Base-by-base conservation (phyloP, 2,329 filamentous ascomycete species). In the Ophiostoma triangulosporum region DNA sequence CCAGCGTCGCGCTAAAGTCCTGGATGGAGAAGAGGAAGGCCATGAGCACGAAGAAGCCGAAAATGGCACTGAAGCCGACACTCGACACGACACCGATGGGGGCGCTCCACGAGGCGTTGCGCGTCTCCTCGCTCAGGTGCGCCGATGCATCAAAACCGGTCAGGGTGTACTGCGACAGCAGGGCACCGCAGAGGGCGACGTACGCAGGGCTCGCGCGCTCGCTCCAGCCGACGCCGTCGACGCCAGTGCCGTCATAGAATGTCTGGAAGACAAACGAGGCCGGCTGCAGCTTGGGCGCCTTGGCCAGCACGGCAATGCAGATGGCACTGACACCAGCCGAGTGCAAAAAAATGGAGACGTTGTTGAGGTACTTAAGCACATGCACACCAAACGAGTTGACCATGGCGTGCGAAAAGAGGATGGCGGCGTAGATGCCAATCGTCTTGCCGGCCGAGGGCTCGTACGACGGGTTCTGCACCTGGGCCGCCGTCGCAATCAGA, bases 21-120 rank as follows among this genome's bases (percentile, higher is more conserved):
- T 81, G 77, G 58, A 81, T 76, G 4, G 72, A 76, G 63, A 81
- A 81, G 7, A 80, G 64, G 51, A 79, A 72, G 46, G 74, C 70
- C 48, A 80, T 64, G 32, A 81, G 63, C n/a, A 79, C 72, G 59
- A 79, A 78, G 62, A 78, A 77, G n/a, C 76, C 76, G 60, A 80
- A 80, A 17, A 78, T 48, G 1, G 75, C 69, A 7, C 73, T 77
- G 62, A 77, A 75, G 4, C 73, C 73, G 22, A 80, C 74, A 0
- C 74, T 77, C 33, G 72, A 76, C 3, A 81, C 66, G 0, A 80
- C 76, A 11, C 77, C 77, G 26, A 80, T 72, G 0, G 77, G 77
- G 0, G 77, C 77, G 36, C 70, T 72, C 74, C 76, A 77, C 9
- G 71, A 69, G 3, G 77, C 77, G 22, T 75, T 76, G 17, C 68